Percentiles rank a stretch among this genome's conserved stretches.
Evolutionary conservation across 2,329 filamentous ascomycete genomes (phyloP).

Genomic region (Parastagonospora avenae): DNA sequence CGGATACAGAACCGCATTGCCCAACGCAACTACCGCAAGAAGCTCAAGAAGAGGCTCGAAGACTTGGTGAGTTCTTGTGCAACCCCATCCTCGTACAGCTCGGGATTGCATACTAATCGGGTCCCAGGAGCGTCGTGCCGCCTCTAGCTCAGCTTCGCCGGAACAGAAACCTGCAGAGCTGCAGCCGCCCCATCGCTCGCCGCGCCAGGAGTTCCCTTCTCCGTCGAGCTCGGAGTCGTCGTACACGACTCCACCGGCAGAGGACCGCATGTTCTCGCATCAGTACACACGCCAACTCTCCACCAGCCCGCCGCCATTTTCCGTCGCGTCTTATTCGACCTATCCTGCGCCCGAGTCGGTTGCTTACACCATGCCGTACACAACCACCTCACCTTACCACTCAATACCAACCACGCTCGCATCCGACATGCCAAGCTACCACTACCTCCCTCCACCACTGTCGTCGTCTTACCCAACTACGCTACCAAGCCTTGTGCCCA

Average conservation of each 20-base stretch:
- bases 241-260: constrained; percentile 61
- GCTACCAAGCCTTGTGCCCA: constrained; percentile 64
- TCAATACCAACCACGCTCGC: constrained; percentile 45
- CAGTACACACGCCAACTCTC: constrained; percentile 73
- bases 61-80: constrained; percentile 59
- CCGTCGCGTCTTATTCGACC: constrained; percentile 60
- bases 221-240: constrained; percentile 44
- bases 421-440: constrained; percentile 54
- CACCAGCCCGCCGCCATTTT: constrained; percentile 71
- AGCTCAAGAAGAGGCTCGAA: constrained; percentile 87
- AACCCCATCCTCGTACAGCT: constrained; percentile 11
- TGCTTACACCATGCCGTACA: constrained; percentile 62
- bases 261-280: constrained; percentile 69
- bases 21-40: constrained; percentile 96
- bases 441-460: constrained; percentile 60
- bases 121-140: constrained; percentile 70
- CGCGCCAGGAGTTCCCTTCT: constrained; percentile 44
- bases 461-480: constrained; percentile 58
- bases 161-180: constrained; percentile 63
- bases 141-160: constrained; percentile 64
- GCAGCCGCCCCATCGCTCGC: constrained; percentile 45
- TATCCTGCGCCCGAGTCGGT: constrained; percentile 71
- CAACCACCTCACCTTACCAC: constrained; percentile 47
- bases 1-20: constrained; percentile 98
- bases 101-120: constrained; percentile 22